Evolutionary conservation across 2,329 filamentous ascomycete genomes (phyloP).

Genomic region (Beauveria sp.): DNA sequence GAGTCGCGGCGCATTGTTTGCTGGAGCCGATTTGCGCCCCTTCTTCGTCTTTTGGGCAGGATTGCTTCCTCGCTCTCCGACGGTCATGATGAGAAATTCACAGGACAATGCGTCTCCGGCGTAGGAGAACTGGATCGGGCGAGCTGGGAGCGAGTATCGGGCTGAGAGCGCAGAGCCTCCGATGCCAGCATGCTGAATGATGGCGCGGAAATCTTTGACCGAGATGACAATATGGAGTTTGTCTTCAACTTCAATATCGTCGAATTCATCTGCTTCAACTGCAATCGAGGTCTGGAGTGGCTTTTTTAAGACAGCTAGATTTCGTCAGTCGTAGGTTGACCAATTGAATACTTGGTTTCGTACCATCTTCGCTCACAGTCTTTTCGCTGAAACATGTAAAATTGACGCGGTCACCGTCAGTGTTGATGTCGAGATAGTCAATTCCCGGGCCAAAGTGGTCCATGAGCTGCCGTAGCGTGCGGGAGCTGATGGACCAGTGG

Average conservation of each 20-base stretch:
- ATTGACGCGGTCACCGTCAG: constrained; percentile 63
- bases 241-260: constrained; percentile 65
- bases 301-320: constrained; percentile 65
- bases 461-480: constrained; percentile 64
- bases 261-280: constrained; percentile 69
- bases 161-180: constrained; percentile 59
- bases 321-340: constrained; percentile 10
- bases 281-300: constrained; percentile 74
- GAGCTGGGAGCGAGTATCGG: constrained; percentile 61
- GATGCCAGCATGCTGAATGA: constrained; percentile 66
- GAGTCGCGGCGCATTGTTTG: constrained; percentile 31
- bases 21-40: constrained; percentile 30
- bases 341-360: constrained; percentile 8
- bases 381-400: constrained; percentile 81
- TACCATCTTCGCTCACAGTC: constrained; percentile 53
- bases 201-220: constrained; percentile 75
- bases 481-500: constrained; percentile 64
- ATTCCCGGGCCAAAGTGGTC: constrained; percentile 76
- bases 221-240: constrained; percentile 73
- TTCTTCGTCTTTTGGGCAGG: constrained; percentile 41
- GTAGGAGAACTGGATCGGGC: constrained; percentile 67
- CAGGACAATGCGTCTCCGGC: constrained; percentile 59
- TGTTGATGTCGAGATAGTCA: constrained; percentile 72
- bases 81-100: constrained; percentile 77
- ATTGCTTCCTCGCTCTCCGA: constrained; percentile 54